These are phyloP conservation scores for Fragaria ananassa DNA, from an alignment of 306 rosid genomes.

Conservation along the genomic window DNA sequence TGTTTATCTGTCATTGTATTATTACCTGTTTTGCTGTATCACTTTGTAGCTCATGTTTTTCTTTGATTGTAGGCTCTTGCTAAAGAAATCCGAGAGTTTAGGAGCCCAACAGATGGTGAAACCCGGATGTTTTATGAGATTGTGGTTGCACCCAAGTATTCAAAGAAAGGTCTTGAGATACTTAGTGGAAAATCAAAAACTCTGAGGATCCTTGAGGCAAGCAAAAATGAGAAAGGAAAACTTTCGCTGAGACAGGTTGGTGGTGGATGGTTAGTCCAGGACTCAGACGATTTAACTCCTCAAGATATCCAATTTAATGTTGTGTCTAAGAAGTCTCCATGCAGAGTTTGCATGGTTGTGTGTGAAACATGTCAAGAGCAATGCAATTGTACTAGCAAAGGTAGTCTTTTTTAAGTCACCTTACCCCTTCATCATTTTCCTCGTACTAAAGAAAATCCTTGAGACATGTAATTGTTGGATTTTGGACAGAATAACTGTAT, in stretches of 20 bases:
- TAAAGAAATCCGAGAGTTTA: constrained; percentile 78
- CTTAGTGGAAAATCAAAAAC: constrained; percentile 82
- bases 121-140: constrained; percentile 97
- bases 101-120: constrained; percentile 90
- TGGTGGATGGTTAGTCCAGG: constrained; percentile 97
- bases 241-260: constrained; percentile 93
- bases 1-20: background rate
- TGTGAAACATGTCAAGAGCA: constrained; percentile 92
- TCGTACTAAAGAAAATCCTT: background rate
- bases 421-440: background rate
- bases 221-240: constrained; percentile 66
- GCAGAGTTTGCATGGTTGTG: constrained; percentile 92
- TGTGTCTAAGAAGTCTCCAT: constrained; percentile 59
- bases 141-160: constrained; percentile 88
- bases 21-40: constrained; percentile 4
- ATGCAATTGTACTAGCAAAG: constrained; percentile 89
- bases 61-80: constrained; percentile 63
- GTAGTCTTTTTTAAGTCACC: constrained; percentile 23
- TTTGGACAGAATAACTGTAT: constrained; percentile 71
- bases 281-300: constrained; percentile 61
- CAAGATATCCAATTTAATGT: constrained; percentile 62
- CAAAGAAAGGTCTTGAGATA: constrained; percentile 82
- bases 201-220: constrained; percentile 79
- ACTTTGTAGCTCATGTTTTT: background rate
- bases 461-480: constrained; percentile 18